Base-by-base conservation (phyloP, 768 basidiomycete genomes). In the Psilocybe sp. region DNA sequence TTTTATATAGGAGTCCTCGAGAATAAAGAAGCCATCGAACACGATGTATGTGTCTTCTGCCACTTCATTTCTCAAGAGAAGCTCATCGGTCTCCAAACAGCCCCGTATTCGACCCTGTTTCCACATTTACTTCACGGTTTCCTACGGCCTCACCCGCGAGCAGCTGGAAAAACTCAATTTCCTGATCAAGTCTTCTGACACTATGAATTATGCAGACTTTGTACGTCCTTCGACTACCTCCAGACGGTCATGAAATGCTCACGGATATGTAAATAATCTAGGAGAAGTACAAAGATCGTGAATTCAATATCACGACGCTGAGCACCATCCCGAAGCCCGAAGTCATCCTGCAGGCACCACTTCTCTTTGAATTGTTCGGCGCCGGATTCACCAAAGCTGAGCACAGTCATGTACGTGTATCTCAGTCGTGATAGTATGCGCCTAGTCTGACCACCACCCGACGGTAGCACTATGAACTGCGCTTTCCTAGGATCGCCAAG, bases 401-500 rank as follows among this genome's bases (percentile, higher is more conserved):
- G 0, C 56, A 68, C 19, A 79, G 79, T 60, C 70, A 77, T 59
- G 89, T 89, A 47, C 46, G 76, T 63, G 5, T 19, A 23, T 46
- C 33, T 10, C 19, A 11, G 38, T 36, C 6, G 4, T 41, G 10
- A 31, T 33, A 10, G n/a, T 31, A 20, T 3, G 7, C 33, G 35
- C 19, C 9, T 16, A 14, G 23, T 28, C 6, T 33, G 34, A 20
- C n/a, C 15, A 13, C 31, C 19, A 16, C 38, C 32, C 43, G 15
- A 39, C 44, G 38, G 12, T 52, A 92, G 90, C 74, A 85, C 59
- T 94, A 94, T 61, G 89, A 89, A 55, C 72, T 93, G 4, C 85
- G 93, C 16, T 95, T 88, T 63, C 90, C 93, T 0, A 76, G 93
- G 43, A 74, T 95, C 28, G 76, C 77, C 32, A 94, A 93, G 61